Evolutionary conservation across 768 basidiomycete genomes (phyloP).

Genomic region (Cyathus striatus): DNA sequence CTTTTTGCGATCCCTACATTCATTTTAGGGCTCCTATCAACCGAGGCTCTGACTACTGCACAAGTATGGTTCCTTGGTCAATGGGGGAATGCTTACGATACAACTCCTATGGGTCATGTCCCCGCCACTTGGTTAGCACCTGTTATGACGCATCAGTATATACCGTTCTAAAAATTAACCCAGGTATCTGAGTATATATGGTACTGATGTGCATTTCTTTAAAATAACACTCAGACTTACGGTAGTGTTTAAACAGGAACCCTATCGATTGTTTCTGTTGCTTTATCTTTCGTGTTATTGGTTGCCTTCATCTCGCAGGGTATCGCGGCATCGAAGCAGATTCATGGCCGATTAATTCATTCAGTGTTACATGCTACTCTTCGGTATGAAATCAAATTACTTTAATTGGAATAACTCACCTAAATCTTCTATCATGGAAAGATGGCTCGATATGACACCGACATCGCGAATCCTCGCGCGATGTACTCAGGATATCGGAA

Average conservation of each 20-base stretch:
- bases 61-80: slow-evolving; percentile 42
- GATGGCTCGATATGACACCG: neutral
- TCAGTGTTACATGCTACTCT: neutral
- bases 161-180: too few species aligned
- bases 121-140: slow-evolving; percentile 26
- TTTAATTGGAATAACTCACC: too few species aligned
- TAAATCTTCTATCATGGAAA: neutral
- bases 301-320: neutral
- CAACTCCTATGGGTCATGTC: slow-evolving; percentile 22
- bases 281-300: neutral
- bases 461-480: neutral
- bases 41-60: slow-evolving; percentile 16
- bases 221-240: too few species aligned
- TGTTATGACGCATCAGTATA: too few species aligned
- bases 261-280: neutral
- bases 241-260: neutral
- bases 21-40: slow-evolving; percentile 16
- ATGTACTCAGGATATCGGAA: neutral
- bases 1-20: slow-evolving; percentile 26
- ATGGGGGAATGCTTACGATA: slow-evolving; percentile 39
- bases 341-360: neutral
- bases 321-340: neutral
- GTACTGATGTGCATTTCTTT: too few species aligned
- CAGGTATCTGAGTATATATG: too few species aligned
- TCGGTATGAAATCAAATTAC: neutral